phyloP scores from a whole-genome alignment of 2,329 filamentous ascomycete genomes.

The Aureobasidium zeae region DNA sequence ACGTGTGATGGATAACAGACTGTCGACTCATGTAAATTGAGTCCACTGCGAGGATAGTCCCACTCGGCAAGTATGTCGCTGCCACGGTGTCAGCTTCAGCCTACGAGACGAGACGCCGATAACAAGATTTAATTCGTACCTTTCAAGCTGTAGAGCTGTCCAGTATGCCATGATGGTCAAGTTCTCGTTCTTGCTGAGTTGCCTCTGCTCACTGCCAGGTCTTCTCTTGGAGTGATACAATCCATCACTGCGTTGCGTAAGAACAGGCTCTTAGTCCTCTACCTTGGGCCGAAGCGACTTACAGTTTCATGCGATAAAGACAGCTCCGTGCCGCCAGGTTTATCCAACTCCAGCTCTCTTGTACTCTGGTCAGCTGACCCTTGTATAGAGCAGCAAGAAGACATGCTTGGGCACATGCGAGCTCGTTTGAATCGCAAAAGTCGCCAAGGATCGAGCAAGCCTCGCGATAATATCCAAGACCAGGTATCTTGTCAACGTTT shows the following conservation, averaged over 20 bases:
- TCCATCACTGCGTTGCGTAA: too few species aligned
- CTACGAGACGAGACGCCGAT: too few species aligned
- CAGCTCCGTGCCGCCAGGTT: constrained; percentile 20
- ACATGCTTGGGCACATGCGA: constrained; percentile 76
- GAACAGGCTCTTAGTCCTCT: too few species aligned
- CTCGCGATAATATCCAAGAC: constrained; percentile 79
- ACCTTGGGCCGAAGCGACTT: too few species aligned
- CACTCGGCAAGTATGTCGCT: constrained; percentile 90
- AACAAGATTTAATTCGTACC: constrained; percentile 39
- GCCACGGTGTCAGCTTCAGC: background rate
- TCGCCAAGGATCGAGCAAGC: constrained; percentile 80
- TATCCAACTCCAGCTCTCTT: constrained; percentile 74
- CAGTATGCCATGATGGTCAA: constrained; percentile 63
- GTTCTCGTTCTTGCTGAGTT: constrained; percentile 27
- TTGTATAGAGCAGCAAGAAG: constrained; percentile 82
- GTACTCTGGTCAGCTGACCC: constrained; percentile 73
- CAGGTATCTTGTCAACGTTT: constrained; percentile 70
- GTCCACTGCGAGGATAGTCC: constrained; percentile 39
- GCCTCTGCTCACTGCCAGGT: constrained; percentile 17
- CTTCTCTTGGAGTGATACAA: background rate
- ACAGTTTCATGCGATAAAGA: constrained; percentile 17
- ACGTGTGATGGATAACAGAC: constrained; percentile 32
- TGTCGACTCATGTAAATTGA: constrained; percentile 47
- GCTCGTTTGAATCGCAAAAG: constrained; percentile 65
- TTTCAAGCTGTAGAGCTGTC: constrained; percentile 90